Evolutionary conservation across 345 rosid genomes (phyloP).

Genomic region (Eucalyptus viminalis): DNA sequence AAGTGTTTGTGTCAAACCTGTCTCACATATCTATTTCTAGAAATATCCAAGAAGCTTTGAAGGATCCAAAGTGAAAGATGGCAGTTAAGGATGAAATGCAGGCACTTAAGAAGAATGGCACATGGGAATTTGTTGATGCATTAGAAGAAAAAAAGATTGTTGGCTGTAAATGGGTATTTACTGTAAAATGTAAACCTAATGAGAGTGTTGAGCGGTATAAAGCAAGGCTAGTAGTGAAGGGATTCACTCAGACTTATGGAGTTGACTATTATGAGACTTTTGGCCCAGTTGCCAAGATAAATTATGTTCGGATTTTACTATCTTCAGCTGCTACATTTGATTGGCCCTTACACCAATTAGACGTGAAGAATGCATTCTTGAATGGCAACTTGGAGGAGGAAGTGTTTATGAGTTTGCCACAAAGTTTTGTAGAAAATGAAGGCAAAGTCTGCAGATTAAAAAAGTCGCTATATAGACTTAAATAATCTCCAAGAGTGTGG

Average conservation of each 20-base stretch:
- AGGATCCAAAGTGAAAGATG: not conserved
- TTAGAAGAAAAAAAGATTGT: not conserved
- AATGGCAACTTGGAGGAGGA: not conserved
- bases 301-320: accelerated
- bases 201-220: not conserved
- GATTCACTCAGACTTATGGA: not conserved
- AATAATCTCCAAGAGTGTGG: not conserved
- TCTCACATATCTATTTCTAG: not conserved
- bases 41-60: not conserved
- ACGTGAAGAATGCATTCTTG: not conserved
- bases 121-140: not conserved
- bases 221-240: not conserved
- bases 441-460: not conserved
- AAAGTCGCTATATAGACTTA: accelerated
- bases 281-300: not conserved
- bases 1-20: not conserved
- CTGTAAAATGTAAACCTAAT: accelerated
- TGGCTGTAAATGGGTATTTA: not conserved
- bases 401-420: not conserved
- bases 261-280: not conserved
- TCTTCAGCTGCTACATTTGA: not conserved
- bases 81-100: not conserved
- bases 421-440: not conserved
- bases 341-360: not conserved
- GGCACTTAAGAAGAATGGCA: not conserved